Conservation (phyloP, 2,329 filamentous ascomycete genomes). For the Apiospora rasikravindrae region DNA sequence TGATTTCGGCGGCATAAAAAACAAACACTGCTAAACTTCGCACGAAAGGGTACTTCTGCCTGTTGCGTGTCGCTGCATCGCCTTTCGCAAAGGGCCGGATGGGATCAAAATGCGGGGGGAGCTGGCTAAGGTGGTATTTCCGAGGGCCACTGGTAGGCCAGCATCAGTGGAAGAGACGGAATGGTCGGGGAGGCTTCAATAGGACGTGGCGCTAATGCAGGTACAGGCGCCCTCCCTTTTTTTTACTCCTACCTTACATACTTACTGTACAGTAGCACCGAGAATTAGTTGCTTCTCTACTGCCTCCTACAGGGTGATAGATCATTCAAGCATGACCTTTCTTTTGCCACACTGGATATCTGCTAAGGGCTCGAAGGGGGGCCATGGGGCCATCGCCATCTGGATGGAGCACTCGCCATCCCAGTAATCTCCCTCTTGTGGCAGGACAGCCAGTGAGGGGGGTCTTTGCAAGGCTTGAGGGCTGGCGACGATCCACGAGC, state of each 20-base stretch:
- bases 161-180: neutral
- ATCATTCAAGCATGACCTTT: neutral
- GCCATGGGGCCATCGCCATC: neutral
- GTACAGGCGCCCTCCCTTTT: neutral
- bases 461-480: no score
- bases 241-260: no score
- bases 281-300: neutral
- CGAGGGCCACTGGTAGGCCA: slow-evolving; percentile 2
- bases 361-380: neutral
- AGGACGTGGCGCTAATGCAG: slow-evolving; percentile 7
- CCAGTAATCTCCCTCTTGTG: slow-evolving; percentile 2
- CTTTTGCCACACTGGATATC: neutral
- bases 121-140: neutral
- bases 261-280: neutral
- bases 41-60: neutral
- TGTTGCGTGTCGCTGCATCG: neutral
- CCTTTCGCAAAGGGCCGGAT: neutral
- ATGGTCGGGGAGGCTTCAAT: neutral
- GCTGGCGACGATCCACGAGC: neutral
- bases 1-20: slow-evolving; percentile 5
- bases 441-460: neutral
- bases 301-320: no score
- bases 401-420: neutral
- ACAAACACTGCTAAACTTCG: neutral
- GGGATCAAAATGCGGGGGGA: slow-evolving; percentile 16